Base-by-base conservation (phyloP, 2,329 filamentous ascomycete species). In the Paraphoma sp. region DNA sequence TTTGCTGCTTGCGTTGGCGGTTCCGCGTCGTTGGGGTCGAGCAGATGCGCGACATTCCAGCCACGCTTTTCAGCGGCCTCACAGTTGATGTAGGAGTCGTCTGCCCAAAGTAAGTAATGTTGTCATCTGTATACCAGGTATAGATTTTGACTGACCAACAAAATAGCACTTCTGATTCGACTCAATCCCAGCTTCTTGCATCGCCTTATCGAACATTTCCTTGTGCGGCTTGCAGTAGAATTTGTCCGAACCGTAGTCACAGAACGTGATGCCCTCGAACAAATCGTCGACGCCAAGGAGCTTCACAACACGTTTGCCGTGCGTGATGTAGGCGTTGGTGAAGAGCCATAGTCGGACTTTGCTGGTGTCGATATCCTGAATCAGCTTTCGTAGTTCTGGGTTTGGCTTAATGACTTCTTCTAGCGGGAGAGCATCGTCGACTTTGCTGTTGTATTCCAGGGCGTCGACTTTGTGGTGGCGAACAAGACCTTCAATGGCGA, bases 401-500 rank as follows among this genome's bases (percentile, higher is more conserved):
- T 96, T 87, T 0, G 92, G 91, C 71, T 88, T 89, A 73, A 99
- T 89, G 71, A 98, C 86, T 16, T 85, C 82, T 70, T 97, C 92
- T 3, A 99, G 84, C 0, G 95, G 93, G 18, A 99, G 80, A 2
- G 95, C 95, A 75, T 99, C 95, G 73, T 99, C 95, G 11, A 99
- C 95, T 78, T 96, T 89, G 63, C 86, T 80, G 76, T 99, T 99
- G 82, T 98, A 99, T 53, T 96, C 93, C 5, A 99, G 83, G 1
- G 95, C 91, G 70, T 98, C 92, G 68, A 99, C 96, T 77, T 96
- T 88, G 80, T 99, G 95, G 78, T 97, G 91, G 9, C 92, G 88
- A 38, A 97, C 92, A 1, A 99, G 85, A 1, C 95, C 95, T 79
- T 98, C 93, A 62, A 99, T 96, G 30, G 95, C 95, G n/a, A 99